Conservation (phyloP, 2,329 filamentous ascomycete species). For the Colletotrichum tropicale region DNA sequence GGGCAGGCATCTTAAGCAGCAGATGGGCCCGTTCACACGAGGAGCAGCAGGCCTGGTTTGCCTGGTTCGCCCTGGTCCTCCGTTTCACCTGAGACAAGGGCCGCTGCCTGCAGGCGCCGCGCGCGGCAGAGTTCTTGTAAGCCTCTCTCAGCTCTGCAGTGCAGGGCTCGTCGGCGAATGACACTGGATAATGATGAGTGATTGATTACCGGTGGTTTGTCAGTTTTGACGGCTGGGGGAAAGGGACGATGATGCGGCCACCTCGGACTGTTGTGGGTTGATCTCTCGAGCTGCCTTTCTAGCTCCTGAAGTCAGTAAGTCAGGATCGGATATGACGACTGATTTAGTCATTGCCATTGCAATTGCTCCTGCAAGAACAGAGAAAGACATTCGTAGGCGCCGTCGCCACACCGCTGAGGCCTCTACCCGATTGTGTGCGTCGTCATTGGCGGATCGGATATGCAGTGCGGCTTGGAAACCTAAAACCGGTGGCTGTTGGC, state of each 20-base stretch:
- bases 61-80: conserved; percentile 1
- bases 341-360: background rate
- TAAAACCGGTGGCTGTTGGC: conserved; percentile 5
- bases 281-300: background rate
- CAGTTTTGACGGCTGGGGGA: background rate
- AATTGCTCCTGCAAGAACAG: background rate
- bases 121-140: conserved; percentile 1
- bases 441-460: background rate
- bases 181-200: background rate
- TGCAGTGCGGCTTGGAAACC: background rate
- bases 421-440: background rate
- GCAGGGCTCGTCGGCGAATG: background rate
- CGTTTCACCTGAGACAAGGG: conserved; percentile 21
- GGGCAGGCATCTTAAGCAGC: background rate
- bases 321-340: background rate
- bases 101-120: conserved; percentile 3
- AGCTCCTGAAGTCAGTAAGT: background rate
- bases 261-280: background rate
- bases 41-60: background rate
- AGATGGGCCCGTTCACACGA: background rate
- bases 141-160: background rate
- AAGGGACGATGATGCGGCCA: background rate
- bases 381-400: background rate
- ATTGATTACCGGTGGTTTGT: background rate
- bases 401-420: background rate